Evolutionary conservation across 2,329 filamentous ascomycete genomes (phyloP).

Genomic region (Davidsoniella neocaledoniae): DNA sequence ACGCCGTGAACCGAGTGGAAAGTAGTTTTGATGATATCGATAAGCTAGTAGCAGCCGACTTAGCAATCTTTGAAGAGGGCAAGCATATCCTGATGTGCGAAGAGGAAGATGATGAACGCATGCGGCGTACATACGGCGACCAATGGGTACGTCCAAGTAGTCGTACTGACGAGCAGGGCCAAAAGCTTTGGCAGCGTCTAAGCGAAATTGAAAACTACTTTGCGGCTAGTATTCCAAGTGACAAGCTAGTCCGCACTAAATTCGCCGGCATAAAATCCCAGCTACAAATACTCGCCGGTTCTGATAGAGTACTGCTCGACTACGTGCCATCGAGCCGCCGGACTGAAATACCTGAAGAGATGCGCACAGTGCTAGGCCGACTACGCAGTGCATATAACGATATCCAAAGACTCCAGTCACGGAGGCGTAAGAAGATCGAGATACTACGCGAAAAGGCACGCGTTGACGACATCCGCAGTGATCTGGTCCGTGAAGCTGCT

Average conservation of each 20-base stretch:
- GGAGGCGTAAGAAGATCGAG: conserved; percentile 65
- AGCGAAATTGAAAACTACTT: conserved; percentile 79
- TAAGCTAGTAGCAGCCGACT: conserved; percentile 69
- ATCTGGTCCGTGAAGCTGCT: conserved; percentile 67
- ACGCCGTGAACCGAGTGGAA: conserved; percentile 61
- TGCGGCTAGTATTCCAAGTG: conserved; percentile 40
- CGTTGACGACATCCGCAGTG: conserved; percentile 73
- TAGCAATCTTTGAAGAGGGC: conserved; percentile 67
- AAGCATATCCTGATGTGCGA: conserved; percentile 63
- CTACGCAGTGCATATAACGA: conserved; percentile 74
- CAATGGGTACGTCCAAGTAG: conserved; percentile 62
- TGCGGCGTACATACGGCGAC: conserved; percentile 65
- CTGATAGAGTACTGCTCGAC: conserved; percentile 66
- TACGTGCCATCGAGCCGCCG: conserved; percentile 77
- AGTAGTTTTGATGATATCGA: conserved; percentile 76
- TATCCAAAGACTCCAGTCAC: conserved; percentile 63
- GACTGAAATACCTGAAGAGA: conserved; percentile 59
- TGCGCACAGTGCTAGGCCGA: conserved; percentile 63
- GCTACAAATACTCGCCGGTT: conserved; percentile 59
- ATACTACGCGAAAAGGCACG: conserved; percentile 61
- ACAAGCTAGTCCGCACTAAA: conserved; percentile 54
- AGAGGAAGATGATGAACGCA: conserved; percentile 62
- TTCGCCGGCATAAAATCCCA: conserved; percentile 58
- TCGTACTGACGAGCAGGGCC: conserved; percentile 45
- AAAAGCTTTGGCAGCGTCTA: conserved; percentile 57